Percentiles rank a stretch among this genome's conserved stretches.
phyloP scores from a whole-genome alignment of 2,329 filamentous ascomycete species.

The Alternaria brassicae region DNA sequence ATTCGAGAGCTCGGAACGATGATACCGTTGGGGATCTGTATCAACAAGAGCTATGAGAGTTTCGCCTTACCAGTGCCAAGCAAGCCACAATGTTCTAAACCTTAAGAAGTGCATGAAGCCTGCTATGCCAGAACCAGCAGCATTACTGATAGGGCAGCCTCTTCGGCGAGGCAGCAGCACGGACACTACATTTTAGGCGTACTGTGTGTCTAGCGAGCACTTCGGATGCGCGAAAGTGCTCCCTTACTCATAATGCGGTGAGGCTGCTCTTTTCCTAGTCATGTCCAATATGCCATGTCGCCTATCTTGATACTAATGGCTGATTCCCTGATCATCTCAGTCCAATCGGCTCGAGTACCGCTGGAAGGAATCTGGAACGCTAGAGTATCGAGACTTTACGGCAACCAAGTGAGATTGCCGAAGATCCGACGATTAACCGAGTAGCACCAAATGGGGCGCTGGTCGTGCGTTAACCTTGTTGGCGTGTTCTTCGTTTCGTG shows the following conservation, averaged over 20 bases:
- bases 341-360: background rate
- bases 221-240: background rate
- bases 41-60: slow-evolving; percentile 4
- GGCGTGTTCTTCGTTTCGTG: background rate
- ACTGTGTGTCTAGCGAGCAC: background rate
- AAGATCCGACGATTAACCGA: background rate
- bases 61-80: background rate
- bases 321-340: background rate
- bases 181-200: background rate
- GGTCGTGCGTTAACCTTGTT: background rate
- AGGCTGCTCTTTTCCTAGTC: background rate
- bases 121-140: background rate
- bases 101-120: background rate
- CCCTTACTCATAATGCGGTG: background rate
- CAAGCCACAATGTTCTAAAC: background rate
- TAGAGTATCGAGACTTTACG: background rate
- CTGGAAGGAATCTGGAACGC: background rate
- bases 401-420: background rate
- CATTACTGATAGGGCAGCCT: background rate
- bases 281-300: background rate
- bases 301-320: background rate
- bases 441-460: background rate
- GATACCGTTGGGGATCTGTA: background rate
- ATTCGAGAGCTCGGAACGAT: background rate
- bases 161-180: slow-evolving; percentile 1